Percentiles rank a stretch among this genome's conserved stretches.
phyloP scores from a whole-genome alignment of 352 stramenopile species.

The Phytophthora pistaciae region DNA sequence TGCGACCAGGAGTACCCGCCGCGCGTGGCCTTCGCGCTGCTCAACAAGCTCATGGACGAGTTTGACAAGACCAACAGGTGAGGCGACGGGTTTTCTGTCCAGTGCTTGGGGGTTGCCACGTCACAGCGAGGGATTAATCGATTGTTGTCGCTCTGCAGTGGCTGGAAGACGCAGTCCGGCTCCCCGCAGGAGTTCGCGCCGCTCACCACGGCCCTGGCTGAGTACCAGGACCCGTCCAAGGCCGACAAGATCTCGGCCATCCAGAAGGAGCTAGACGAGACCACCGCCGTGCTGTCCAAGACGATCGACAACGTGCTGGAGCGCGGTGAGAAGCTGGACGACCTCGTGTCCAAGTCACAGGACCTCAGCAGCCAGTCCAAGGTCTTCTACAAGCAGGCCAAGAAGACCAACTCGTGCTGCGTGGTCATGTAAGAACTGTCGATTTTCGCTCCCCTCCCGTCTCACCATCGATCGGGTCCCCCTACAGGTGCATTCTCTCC shows the following conservation, averaged over 20 bases:
- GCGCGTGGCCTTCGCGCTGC: constrained; percentile 97
- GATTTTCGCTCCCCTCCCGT: constrained; percentile 20
- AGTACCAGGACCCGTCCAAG: constrained; percentile 98
- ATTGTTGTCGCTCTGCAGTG: constrained; percentile 33
- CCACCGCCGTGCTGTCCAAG: constrained; percentile 98
- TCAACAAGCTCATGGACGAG: constrained; percentile 98
- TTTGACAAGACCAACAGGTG: constrained; percentile 86
- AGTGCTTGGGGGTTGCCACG: constrained; percentile 4
- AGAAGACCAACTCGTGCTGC: constrained; percentile 99
- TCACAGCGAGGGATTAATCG: constrained; percentile 29
- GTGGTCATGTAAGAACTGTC: constrained; percentile 85
- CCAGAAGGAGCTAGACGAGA: constrained; percentile 99
- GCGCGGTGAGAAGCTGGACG: constrained; percentile 98
- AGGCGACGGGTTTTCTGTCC: constrained; percentile 24
- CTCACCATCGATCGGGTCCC: constrained; percentile 23
- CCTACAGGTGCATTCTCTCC: constrained; percentile 34
- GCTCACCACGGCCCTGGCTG: constrained; percentile 93
- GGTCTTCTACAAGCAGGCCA: constrained; percentile 99
- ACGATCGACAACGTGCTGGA: constrained; percentile 99
- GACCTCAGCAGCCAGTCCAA: constrained; percentile 99
- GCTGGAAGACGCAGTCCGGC: constrained; percentile 67
- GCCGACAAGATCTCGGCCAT: constrained; percentile 99
- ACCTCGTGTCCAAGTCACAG: constrained; percentile 98
- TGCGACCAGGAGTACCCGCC: constrained; percentile 98
- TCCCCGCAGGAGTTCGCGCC: constrained; percentile 91